Evolutionary conservation across 768 basidiomycete genomes (phyloP).

Genomic region (Termitomyces heimii): DNA sequence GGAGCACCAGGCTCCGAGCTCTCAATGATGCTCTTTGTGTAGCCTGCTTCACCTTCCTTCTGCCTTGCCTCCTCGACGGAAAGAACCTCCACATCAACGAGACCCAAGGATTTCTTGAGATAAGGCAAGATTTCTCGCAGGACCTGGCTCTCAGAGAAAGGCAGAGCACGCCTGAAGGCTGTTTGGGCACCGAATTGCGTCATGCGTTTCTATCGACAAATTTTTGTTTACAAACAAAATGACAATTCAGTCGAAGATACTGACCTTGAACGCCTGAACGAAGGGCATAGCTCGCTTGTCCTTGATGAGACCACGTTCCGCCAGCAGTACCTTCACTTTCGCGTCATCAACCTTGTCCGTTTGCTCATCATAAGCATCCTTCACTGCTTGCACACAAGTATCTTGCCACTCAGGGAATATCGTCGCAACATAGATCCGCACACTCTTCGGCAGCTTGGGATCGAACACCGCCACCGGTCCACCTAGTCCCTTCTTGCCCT

Average conservation of each 20-base stretch:
- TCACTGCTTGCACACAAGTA: constrained; percentile 66
- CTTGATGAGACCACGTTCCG: constrained; percentile 77
- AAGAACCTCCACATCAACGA: constrained; percentile 67
- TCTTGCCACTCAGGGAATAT: constrained; percentile 95
- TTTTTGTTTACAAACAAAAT: background rate
- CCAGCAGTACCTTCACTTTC: constrained; percentile 64
- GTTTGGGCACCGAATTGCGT: constrained; percentile 64
- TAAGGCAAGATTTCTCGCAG: constrained; percentile 71
- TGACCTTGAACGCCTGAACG: constrained; percentile 87
- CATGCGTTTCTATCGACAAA: constrained; percentile 65
- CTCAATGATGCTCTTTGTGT: constrained; percentile 67
- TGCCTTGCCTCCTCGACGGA: constrained; percentile 62
- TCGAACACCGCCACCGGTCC: constrained; percentile 56
- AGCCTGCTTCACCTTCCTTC: constrained; percentile 49
- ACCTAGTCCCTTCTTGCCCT: constrained; percentile 47
- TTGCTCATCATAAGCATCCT: constrained; percentile 55
- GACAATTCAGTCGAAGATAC: constrained; percentile 7
- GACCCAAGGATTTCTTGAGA: constrained; percentile 67
- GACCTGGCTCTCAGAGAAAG: constrained; percentile 78
- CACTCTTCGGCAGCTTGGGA: constrained; percentile 78
- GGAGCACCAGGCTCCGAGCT: constrained; percentile 85
- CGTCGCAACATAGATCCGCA: constrained; percentile 87
- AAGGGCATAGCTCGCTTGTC: constrained; percentile 97
- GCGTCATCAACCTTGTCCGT: constrained; percentile 75
- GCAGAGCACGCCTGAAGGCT: constrained; percentile 77